These are phyloP conservation scores for Drechslerella coelobrocha DNA, from an alignment of 2,329 filamentous ascomycete genomes.

Conservation along the genomic window DNA sequence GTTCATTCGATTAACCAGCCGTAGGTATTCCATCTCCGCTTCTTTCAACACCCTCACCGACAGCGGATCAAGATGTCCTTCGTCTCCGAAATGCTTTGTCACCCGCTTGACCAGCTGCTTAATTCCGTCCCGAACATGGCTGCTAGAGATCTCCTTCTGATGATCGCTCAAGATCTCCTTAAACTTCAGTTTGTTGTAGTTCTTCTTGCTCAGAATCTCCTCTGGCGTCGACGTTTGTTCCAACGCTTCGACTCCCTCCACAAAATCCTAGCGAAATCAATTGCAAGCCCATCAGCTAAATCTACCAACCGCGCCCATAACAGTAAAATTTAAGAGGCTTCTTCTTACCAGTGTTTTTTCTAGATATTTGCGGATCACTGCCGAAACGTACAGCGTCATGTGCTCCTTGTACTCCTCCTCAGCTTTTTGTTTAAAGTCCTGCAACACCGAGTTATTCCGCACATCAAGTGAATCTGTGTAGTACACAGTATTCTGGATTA, in stretches of 20 bases:
- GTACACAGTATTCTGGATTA: constrained; percentile 99
- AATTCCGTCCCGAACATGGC: constrained; percentile 87
- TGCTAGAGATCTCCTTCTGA: constrained; percentile 71
- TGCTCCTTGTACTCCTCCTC: constrained; percentile 82
- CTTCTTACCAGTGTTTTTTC: constrained; percentile 73
- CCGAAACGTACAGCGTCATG: constrained; percentile 82
- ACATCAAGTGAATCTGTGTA: constrained; percentile 90
- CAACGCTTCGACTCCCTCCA: constrained; percentile 83
- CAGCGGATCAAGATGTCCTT: constrained; percentile 73
- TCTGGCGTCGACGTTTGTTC: constrained; percentile 66
- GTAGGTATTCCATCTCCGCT: constrained; percentile 66
- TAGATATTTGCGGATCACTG: constrained; percentile 85
- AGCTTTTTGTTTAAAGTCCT: constrained; percentile 82
- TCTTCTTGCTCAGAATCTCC: constrained; percentile 78
- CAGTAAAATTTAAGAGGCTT: not conserved
- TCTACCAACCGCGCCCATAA: too few relatives aligned
- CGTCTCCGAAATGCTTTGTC: constrained; percentile 96
- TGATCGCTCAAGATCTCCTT: constrained; percentile 76
- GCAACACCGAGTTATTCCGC: constrained; percentile 74
- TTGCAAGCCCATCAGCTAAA: not conserved
- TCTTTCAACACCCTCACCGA: constrained; percentile 68
- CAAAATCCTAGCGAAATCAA: constrained; percentile 69
- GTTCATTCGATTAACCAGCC: constrained; percentile 63
- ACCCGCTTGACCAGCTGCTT: constrained; percentile 87
- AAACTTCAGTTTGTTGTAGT: constrained; percentile 80